These are phyloP conservation scores for Plasmodium vivax DNA, from an alignment of 169 alveolate genomes.

Conservation along the genomic window DNA sequence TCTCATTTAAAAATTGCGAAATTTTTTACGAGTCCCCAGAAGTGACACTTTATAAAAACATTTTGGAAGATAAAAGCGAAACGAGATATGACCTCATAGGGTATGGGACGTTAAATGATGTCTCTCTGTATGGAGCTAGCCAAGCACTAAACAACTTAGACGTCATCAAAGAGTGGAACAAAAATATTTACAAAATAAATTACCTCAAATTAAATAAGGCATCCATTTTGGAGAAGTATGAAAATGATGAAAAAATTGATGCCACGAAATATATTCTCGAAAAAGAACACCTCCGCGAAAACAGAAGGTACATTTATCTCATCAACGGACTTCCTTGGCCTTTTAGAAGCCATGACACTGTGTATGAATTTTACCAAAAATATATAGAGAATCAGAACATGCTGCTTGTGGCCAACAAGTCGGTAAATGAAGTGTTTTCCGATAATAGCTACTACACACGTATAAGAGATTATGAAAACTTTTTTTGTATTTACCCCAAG, in stretches of 20 bases:
- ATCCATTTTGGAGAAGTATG: not conserved
- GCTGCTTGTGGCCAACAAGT: constrained; percentile 15
- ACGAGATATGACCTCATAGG: constrained; percentile 38
- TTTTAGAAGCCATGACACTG: constrained; percentile 42
- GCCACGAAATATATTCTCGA: not conserved
- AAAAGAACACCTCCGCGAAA: not conserved
- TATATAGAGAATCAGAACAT: constrained; percentile 15
- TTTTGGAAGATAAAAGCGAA: constrained; percentile 4
- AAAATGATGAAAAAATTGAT: not conserved
- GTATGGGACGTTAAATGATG: constrained; percentile 24
- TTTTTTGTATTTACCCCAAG: constrained; percentile 42
- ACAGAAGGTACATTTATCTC: constrained; percentile 5
- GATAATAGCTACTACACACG: constrained; percentile 15
- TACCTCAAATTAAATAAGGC: constrained; percentile 18
- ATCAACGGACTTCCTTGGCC: constrained; percentile 63
- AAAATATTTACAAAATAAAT: constrained; percentile 10
- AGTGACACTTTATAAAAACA: constrained; percentile 16
- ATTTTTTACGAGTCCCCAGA: not conserved
- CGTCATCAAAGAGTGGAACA: constrained; percentile 35
- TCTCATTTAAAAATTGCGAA: not conserved
- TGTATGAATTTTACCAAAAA: constrained; percentile 38
- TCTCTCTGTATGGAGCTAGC: constrained; percentile 18
- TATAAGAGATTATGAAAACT: constrained; percentile 27
- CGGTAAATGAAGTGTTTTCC: not conserved
- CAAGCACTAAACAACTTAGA: constrained; percentile 4